Base-by-base conservation (phyloP, 768 basidiomycete genomes). In the Suillus subluteus region DNA sequence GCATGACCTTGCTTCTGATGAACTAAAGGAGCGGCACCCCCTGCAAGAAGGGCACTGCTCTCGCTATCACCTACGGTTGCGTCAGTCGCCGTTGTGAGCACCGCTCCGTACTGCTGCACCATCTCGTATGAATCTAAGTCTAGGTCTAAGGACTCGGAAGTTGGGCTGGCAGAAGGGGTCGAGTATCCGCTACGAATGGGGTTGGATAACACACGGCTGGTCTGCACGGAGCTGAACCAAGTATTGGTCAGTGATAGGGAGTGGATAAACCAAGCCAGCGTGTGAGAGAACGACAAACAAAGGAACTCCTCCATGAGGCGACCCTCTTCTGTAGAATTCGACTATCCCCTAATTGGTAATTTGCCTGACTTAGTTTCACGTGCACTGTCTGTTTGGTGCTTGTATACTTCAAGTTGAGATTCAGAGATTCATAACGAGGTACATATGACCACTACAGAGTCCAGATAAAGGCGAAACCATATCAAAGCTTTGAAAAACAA, bases 101-200 rank as follows among this genome's bases (percentile, higher is more conserved):
- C 82, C n/a, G 86, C 79, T 54, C 91, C 91, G 70, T 94, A 95
- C 6, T 83, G 83, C 65, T 87, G 87, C 41, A 86, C 83, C 91
- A 91, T 93, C 72, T 90, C 87, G 82, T 82, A 83, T 58, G 69
- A 71, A 48, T 73, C 72, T 40, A 55, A 54, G 48, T 69, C 66
- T 37, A 43, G 41, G 41, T 61, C 59, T 43, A 61, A 30, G 30
- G 59, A 61, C 15, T 43, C 26, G 40, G 30, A 61, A 61, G 11
- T 43, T 30, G 26, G 16, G 26, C 4, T 43, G 26, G 40, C 2
- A 23, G 40, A 5, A 3, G 41, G 26, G 21, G 21, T 43, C 23
- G 30, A 61, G 26, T n/a, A 61, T 43, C 26, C n/a, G 18, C 26
- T 43, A 9, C 11, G 18, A 61, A 41, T 61, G 18, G 26, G 26